Conservation (phyloP, 306 rosid genomes). For the Purshia tridentata region DNA sequence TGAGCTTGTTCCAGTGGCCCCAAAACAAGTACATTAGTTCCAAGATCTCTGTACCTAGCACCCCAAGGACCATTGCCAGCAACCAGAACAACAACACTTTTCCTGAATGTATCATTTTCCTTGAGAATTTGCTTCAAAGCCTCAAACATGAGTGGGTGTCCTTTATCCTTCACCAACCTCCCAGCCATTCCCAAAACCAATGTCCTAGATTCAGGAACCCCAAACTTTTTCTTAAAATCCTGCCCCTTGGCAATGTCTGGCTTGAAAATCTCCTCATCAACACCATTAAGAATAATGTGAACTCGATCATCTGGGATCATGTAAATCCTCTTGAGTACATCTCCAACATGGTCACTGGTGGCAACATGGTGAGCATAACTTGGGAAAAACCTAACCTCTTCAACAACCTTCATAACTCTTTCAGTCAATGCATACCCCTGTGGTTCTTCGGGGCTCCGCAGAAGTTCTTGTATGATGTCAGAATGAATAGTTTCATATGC, state of each 20-base stretch:
- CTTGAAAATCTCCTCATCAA: slow-evolving; percentile 55
- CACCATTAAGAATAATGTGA: slow-evolving; percentile 74
- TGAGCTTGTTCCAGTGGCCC: slow-evolving; percentile 65
- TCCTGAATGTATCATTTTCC: slow-evolving; percentile 46
- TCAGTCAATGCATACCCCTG: slow-evolving; percentile 43
- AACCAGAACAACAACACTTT: slow-evolving; percentile 47
- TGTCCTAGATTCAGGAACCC: slow-evolving; percentile 38
- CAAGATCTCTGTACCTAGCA: slow-evolving; percentile 54
- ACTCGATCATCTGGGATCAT: slow-evolving; percentile 68
- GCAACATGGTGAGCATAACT: slow-evolving; percentile 69
- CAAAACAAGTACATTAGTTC: slow-evolving; percentile 47
- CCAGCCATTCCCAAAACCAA: slow-evolving; percentile 69
- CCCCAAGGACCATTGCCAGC: slow-evolving; percentile 89
- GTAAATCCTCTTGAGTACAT: slow-evolving; percentile 60
- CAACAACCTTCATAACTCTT: slow-evolving; percentile 53
- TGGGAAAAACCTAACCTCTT: slow-evolving; percentile 57
- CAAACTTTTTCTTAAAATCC: slow-evolving; percentile 40
- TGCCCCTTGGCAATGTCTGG: slow-evolving; percentile 46
- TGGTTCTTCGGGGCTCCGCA: slow-evolving; percentile 40
- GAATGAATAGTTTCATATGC: slow-evolving; percentile 46
- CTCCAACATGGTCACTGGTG: slow-evolving; percentile 75
- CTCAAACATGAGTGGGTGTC: slow-evolving; percentile 68
- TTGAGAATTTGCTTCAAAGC: slow-evolving; percentile 46
- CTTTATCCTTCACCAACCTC: slow-evolving; percentile 73
- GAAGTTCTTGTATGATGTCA: slow-evolving; percentile 43